Evolutionary conservation across 2,329 filamentous ascomycete genomes (phyloP), one percentile per base, ranked within the genome.

Genomic region (Metarhizium brunneum): DNA sequence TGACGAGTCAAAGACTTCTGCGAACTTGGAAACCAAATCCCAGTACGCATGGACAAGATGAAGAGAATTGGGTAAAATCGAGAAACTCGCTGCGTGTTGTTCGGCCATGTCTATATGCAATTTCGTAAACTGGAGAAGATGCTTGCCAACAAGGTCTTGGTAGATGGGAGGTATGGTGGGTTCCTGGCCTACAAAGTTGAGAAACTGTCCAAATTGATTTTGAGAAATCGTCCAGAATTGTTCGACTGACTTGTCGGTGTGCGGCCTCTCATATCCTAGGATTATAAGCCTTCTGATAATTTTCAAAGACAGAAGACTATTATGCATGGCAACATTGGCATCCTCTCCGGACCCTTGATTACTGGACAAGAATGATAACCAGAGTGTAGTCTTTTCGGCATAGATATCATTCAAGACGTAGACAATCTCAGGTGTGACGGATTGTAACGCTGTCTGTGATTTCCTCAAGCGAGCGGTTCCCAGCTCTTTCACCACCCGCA

Each of bases 401-500:
- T 97, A 97, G 51, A 96, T 87, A 54, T 83, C 82, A 20, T 83
- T 85, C 25, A 97, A 75, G 3, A 94, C 76, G 62, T 87, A 85
- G n/a, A 96, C 82, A 25, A 96, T 82, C 67, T 96, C 90, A 0
- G 92, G 90, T 0, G 91, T 84, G 35, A 89, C 80, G 1, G 84
- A 83, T 62, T 95, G 88, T 16, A 99, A 75, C 42, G 84, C 87
- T 1, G 85, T 84, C 64, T 92, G 85, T 0, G 87, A 91, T 60
- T 82, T 83, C 55, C 85, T 80, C 50, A 97, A 71, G 47, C 90
- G 81, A 2, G 88, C 92, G 0, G 88, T 92, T 0, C 88, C 85
- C 6, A 97, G 76, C 68, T 97, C 94, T 72, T 97, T 99, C 65
- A 95, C 85, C 32, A 96, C 84, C 50, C 92, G 87, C 14, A 97